These are phyloP conservation scores for Xerocomus brunneocitrinus DNA, from an alignment of 768 basidiomycete genomes.

Conservation along the genomic window DNA sequence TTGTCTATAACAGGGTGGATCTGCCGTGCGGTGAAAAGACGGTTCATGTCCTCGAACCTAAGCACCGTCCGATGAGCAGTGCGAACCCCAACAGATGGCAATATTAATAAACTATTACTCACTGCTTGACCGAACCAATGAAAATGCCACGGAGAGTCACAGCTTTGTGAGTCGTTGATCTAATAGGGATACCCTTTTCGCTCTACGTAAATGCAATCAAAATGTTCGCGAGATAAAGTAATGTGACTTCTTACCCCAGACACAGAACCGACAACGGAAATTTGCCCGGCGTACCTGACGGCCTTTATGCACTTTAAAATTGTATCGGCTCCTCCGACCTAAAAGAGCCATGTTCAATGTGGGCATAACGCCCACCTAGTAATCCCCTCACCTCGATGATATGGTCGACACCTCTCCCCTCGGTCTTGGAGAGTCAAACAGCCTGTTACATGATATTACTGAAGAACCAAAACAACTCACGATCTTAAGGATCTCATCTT, in stretches of 20 bases:
- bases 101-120: no score
- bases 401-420: conserved; percentile 32
- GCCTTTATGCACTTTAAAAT: conserved; percentile 41
- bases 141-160: no score
- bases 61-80: background rate
- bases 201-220: conserved; percentile 10
- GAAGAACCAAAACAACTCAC: conserved; percentile 27
- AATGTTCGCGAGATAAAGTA: no score
- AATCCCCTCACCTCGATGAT: conserved; percentile 24
- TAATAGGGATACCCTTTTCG: conserved; percentile 27
- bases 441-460: background rate
- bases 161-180: background rate
- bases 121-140: no score
- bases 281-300: conserved; percentile 37
- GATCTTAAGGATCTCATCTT: conserved; percentile 44
- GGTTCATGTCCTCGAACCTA: conserved; percentile 53
- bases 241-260: conserved; percentile 29
- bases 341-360: background rate
- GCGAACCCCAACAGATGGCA: background rate
- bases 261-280: conserved; percentile 52
- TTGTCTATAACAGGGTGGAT: conserved; percentile 52
- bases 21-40: conserved; percentile 40
- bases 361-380: background rate
- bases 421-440: conserved; percentile 21
- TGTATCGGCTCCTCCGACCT: conserved; percentile 56